Evolutionary conservation across 768 basidiomycete species (phyloP).

Genomic region (Pisolithus orientalis): DNA sequence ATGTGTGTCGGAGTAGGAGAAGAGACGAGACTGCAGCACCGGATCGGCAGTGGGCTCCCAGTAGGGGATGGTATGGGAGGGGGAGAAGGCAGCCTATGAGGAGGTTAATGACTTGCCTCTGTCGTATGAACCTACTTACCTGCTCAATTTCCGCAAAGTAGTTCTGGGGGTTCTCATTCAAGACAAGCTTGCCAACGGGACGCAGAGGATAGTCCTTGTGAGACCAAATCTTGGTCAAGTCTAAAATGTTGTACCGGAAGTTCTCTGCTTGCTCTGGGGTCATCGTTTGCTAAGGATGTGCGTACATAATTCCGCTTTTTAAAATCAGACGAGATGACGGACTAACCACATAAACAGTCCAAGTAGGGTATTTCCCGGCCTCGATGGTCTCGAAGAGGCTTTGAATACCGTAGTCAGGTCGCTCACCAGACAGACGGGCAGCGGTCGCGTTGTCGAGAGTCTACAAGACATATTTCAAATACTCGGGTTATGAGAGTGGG

Average conservation of each 20-base stretch:
- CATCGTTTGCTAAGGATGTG: conserved; percentile 72
- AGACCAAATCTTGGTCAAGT: conserved; percentile 89
- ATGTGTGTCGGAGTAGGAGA: conserved; percentile 91
- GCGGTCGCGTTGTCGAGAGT: conserved; percentile 69
- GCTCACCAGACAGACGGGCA: conserved; percentile 56
- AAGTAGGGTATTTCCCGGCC: conserved; percentile 70
- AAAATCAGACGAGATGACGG: not conserved
- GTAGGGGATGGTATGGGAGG: conserved; percentile 82
- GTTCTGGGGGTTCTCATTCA: conserved; percentile 73
- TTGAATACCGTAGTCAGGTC: conserved; percentile 83
- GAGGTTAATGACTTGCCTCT: conserved; percentile 2
- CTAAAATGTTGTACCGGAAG: conserved; percentile 86
- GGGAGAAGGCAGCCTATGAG: conserved; percentile 69
- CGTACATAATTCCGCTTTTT: conserved; percentile 4
- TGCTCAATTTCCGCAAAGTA: conserved; percentile 97
- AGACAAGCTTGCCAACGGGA: conserved; percentile 77
- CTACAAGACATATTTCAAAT: conserved; percentile 28
- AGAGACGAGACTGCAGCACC: conserved; percentile 88
- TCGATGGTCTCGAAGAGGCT: conserved; percentile 80
- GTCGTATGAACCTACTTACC: conserved; percentile 37
- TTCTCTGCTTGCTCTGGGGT: conserved; percentile 85
- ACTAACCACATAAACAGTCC: conserved; percentile 81
- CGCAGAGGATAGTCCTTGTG: conserved; percentile 86
- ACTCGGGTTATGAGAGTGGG: not conserved
- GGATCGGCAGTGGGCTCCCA: conserved; percentile 90